A percentile compares a stretch with the other conserved stretches of the same genome.
These are phyloP conservation scores for Incumbomyces delicatus DNA, from an alignment of 2,329 filamentous ascomycete species.

Conservation along the genomic window DNA sequence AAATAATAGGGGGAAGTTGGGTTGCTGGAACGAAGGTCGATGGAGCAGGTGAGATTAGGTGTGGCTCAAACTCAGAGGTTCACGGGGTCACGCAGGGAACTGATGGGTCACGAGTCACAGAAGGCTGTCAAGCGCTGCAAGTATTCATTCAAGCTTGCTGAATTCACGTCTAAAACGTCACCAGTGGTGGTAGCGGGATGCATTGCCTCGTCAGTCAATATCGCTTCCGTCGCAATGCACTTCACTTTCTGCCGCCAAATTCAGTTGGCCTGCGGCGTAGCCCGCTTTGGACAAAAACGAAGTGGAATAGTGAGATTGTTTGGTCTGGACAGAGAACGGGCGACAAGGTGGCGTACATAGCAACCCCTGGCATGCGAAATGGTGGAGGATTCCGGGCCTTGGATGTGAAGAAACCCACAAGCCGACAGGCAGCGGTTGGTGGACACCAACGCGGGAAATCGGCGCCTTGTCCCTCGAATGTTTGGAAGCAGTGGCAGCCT, in stretches of 20 bases:
- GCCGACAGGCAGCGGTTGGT: no score
- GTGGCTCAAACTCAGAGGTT: not conserved
- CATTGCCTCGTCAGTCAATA: no score
- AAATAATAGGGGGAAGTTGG: constrained; percentile 4
- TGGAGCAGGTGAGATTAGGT: constrained; percentile 4
- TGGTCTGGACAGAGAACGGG: not conserved
- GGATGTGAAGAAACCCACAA: no score
- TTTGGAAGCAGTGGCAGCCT: no score
- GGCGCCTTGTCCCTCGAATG: no score
- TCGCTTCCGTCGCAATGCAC: no score
- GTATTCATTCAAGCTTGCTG: no score
- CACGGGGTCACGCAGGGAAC: not conserved
- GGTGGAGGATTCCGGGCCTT: no score
- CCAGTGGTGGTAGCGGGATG: not conserved
- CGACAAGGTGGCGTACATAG: not conserved
- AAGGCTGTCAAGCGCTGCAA: not conserved
- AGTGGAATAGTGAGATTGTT: not conserved
- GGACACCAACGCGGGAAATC: no score
- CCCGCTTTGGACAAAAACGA: not conserved
- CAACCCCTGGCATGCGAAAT: no score
- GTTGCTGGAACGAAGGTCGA: not conserved
- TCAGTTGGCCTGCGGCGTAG: no score
- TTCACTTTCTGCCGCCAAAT: no score
- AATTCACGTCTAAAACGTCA: not conserved
- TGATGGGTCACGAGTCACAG: constrained; percentile 5